These are phyloP conservation scores for Novymonas esmeraldas DNA, from an alignment of 208 protist species.

Conservation along the genomic window DNA sequence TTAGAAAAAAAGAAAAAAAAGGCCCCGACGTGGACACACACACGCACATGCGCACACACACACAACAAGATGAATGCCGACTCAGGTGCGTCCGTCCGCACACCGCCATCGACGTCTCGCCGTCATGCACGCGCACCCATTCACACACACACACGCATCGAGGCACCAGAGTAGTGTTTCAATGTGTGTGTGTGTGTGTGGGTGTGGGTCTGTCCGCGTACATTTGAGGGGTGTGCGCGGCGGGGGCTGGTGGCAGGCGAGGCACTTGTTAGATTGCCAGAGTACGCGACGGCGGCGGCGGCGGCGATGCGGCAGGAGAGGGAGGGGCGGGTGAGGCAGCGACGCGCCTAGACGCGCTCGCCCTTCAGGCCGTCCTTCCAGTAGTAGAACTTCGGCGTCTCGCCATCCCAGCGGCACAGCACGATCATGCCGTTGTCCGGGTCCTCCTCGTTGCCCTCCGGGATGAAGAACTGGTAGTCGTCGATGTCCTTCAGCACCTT, in stretches of 20 bases:
- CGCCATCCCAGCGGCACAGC: slow-evolving; percentile 87
- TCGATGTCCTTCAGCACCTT: slow-evolving; percentile 92
- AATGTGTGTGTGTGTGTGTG: slow-evolving; percentile 9
- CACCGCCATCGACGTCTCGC: no score
- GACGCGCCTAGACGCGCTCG: slow-evolving; percentile 69
- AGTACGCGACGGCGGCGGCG: no score
- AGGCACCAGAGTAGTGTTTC: not conserved
- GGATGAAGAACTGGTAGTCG: slow-evolving; percentile 94
- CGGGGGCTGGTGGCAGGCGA: no score
- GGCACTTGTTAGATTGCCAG: no score
- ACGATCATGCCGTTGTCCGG: slow-evolving; percentile 91
- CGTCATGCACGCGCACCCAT: no score
- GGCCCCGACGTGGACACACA: no score
- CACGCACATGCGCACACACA: not conserved
- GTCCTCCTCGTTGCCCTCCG: slow-evolving; percentile 90
- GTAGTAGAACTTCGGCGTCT: slow-evolving; percentile 89
- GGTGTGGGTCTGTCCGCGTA: not conserved
- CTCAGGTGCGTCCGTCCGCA: no score
- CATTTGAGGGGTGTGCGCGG: not conserved
- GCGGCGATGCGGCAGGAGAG: not conserved
- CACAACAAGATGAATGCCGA: not conserved
- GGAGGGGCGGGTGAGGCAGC: not conserved
- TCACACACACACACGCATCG: not conserved
- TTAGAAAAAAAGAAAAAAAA: no score
- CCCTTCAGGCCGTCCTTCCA: slow-evolving; percentile 92